These are phyloP conservation scores for Amanita pallidorosea DNA, from an alignment of 768 basidiomycete genomes.

Conservation along the genomic window DNA sequence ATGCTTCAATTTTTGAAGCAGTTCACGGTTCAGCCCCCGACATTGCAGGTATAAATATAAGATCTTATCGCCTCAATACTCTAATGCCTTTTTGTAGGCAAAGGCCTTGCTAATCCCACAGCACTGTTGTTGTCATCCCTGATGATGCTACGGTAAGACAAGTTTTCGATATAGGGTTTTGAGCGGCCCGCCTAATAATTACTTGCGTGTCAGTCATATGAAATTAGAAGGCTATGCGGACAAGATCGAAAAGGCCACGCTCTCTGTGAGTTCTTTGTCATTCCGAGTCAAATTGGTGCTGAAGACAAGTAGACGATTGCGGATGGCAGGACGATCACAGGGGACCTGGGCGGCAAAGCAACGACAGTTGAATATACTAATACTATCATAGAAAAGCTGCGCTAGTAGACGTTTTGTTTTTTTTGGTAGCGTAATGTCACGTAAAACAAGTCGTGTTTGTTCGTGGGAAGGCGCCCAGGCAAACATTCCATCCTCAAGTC, in stretches of 20 bases:
- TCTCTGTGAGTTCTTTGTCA: conserved; percentile 50
- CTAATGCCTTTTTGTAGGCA: conserved; percentile 34
- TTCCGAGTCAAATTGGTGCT: conserved; percentile 78
- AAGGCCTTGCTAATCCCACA: conserved; percentile 98
- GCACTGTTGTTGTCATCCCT: conserved; percentile 88
- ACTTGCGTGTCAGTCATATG: conserved; percentile 67
- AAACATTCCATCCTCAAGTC: conserved; percentile 28
- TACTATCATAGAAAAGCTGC: conserved; percentile 73
- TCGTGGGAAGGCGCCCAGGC: conserved; percentile 29
- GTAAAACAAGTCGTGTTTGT: not conserved
- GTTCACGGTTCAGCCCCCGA: conserved; percentile 99
- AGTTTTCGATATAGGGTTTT: conserved; percentile 7
- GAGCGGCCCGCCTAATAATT: conserved; percentile 7
- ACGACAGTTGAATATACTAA: conserved; percentile 83
- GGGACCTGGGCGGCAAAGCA: conserved; percentile 91
- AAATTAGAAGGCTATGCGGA: conserved; percentile 70
- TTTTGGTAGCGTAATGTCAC: not conserved
- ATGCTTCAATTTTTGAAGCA: conserved; percentile 99
- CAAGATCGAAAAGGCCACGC: conserved; percentile 87
- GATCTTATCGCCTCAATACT: not conserved
- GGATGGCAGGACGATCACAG: conserved; percentile 90
- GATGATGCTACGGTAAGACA: conserved; percentile 89
- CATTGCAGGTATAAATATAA: conserved; percentile 63
- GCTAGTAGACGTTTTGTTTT: conserved; percentile 15
- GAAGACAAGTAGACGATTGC: conserved; percentile 89